phyloP scores from a whole-genome alignment of 768 basidiomycete genomes.

The Crassisporium funariophilum region DNA sequence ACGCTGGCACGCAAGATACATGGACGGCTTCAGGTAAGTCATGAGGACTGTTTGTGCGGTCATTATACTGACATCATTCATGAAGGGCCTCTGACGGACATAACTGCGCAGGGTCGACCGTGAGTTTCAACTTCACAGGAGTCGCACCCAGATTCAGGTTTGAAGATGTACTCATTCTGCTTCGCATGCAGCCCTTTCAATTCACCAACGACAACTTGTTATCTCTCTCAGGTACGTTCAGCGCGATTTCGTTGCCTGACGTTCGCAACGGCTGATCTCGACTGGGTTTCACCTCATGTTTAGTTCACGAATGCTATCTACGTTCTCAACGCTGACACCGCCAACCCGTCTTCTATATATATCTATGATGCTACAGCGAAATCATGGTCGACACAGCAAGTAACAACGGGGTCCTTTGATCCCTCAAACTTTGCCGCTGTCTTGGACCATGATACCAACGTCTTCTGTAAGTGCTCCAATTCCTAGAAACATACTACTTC shows the following conservation, averaged over 20 bases:
- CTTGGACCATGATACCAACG: conserved; percentile 94
- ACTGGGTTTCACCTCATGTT: background rate
- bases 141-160: background rate
- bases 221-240: conserved; percentile 60
- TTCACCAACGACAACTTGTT: conserved; percentile 65
- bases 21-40: conserved; percentile 50
- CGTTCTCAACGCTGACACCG: conserved; percentile 74
- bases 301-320: conserved; percentile 88
- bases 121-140: conserved; percentile 37
- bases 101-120: conserved; percentile 79
- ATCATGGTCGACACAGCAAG: conserved; percentile 78
- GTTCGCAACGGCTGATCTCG: background rate
- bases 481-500: background rate
- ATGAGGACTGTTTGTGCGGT: conserved; percentile 14
- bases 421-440: conserved; percentile 66
- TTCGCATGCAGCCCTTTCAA: conserved; percentile 58
- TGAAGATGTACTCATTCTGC: background rate
- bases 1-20: conserved; percentile 66
- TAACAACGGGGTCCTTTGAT: conserved; percentile 58
- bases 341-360: conserved; percentile 70
- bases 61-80: conserved; percentile 8
- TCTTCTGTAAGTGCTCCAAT: conserved; percentile 61
- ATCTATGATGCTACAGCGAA: conserved; percentile 76
- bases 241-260: background rate
- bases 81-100: conserved; percentile 59